phyloP scores from a whole-genome alignment of 2,329 filamentous ascomycete genomes.

The Parafenestella ontariensis region DNA sequence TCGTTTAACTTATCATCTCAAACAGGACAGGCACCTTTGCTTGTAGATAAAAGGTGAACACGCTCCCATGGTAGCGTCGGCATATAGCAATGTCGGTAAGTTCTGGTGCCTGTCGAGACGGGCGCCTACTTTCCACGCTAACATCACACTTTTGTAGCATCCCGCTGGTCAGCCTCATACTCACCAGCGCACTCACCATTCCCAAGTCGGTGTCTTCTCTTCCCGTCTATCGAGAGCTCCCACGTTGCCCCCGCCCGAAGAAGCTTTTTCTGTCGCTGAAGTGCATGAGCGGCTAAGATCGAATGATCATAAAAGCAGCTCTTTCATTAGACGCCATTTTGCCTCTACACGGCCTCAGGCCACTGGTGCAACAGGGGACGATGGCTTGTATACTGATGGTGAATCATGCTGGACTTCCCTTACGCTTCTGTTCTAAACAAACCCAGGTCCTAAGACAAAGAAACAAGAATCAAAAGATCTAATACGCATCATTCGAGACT shows the following conservation, averaged over 20 bases:
- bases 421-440: not conserved
- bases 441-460: not conserved
- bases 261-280: not conserved
- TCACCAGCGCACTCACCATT: not conserved
- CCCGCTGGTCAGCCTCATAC: not conserved
- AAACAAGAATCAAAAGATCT: not conserved
- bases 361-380: not conserved
- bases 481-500: not conserved
- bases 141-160: not conserved
- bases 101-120: not conserved
- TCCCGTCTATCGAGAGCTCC: not conserved
- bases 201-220: not conserved
- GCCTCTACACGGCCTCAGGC: not conserved
- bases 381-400: not conserved
- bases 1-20: not conserved
- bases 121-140: not conserved
- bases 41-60: not conserved
- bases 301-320: not conserved
- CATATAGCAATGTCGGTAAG: not conserved
- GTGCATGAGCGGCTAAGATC: not conserved
- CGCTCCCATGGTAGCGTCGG: not conserved
- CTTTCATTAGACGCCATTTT: not conserved
- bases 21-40: not conserved
- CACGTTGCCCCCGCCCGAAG: not conserved
- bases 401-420: not conserved